These are phyloP conservation scores for Physocladia obscura DNA, from an alignment of 192 early-diverging fungal species.

Conservation along the genomic window DNA sequence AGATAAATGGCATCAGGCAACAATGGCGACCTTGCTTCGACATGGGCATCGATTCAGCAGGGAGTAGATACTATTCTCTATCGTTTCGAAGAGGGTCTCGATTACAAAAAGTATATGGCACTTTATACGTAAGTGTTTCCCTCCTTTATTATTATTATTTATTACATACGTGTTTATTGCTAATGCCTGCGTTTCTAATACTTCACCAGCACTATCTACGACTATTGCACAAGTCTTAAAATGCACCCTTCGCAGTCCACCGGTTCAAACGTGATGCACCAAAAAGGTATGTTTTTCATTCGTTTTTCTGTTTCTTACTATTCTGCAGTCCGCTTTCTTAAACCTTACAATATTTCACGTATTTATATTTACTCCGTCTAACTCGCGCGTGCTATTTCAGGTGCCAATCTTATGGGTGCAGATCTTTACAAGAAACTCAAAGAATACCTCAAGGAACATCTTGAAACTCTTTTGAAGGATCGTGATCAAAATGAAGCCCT, in stretches of 20 bases:
- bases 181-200: not conserved
- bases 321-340: not conserved
- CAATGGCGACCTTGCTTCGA: constrained; percentile 30
- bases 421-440: constrained; percentile 67
- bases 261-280: constrained; percentile 1
- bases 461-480: constrained; percentile 55
- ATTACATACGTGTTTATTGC: not conserved
- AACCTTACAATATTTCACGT: not conserved
- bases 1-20: not conserved
- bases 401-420: constrained; percentile 56
- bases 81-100: constrained; percentile 71
- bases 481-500: constrained; percentile 75
- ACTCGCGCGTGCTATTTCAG: too few relatives aligned
- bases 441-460: constrained; percentile 52
- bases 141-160: not conserved
- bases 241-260: constrained; percentile 16
- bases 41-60: constrained; percentile 73
- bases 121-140: constrained; percentile 77
- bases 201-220: constrained; percentile 70
- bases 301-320: not conserved
- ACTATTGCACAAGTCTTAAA: constrained; percentile 69
- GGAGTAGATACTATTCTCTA: constrained; percentile 83
- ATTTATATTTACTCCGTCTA: not conserved
- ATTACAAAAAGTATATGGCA: constrained; percentile 74
- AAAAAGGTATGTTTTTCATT: constrained; percentile 12